phyloP scores from a whole-genome alignment of 768 basidiomycete species.

The Auricularia cornea region DNA sequence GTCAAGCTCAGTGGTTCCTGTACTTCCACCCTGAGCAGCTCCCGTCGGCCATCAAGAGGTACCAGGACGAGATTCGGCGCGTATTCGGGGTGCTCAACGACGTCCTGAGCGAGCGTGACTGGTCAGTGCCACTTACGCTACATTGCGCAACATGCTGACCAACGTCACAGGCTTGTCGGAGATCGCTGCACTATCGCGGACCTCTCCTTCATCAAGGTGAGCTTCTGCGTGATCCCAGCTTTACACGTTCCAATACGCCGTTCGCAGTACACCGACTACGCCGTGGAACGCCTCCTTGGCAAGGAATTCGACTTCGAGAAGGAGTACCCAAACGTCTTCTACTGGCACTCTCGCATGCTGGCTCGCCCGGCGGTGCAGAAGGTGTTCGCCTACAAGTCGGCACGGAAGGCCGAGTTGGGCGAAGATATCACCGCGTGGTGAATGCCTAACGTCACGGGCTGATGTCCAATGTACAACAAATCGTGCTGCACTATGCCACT shows the following conservation, averaged over 20 bases:
- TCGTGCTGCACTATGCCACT: too few relatives aligned
- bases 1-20: constrained; percentile 10
- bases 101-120: constrained; percentile 8
- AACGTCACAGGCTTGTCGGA: constrained; percentile 2
- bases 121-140: not conserved
- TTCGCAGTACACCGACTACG: constrained; percentile 7
- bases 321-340: constrained; percentile 3
- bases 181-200: constrained; percentile 4
- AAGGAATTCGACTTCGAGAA: constrained; percentile 2
- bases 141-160: not conserved
- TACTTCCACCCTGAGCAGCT: constrained; percentile 10
- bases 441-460: not conserved
- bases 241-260: too few relatives aligned
- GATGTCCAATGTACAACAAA: not conserved
- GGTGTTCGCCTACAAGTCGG: constrained; percentile 5
- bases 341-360: constrained; percentile 2
- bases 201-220: constrained; percentile 3
- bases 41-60: constrained; percentile 10
- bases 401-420: not conserved
- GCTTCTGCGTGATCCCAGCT: not conserved
- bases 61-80: constrained; percentile 11
- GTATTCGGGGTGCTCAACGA: constrained; percentile 13
- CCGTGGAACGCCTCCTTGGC: constrained; percentile 1
- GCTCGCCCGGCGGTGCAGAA: constrained; percentile 2
- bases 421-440: not conserved